Evolutionary conservation across 176 grass and related monocot species (phyloP).

Genomic region (Thalia dealbata): DNA sequence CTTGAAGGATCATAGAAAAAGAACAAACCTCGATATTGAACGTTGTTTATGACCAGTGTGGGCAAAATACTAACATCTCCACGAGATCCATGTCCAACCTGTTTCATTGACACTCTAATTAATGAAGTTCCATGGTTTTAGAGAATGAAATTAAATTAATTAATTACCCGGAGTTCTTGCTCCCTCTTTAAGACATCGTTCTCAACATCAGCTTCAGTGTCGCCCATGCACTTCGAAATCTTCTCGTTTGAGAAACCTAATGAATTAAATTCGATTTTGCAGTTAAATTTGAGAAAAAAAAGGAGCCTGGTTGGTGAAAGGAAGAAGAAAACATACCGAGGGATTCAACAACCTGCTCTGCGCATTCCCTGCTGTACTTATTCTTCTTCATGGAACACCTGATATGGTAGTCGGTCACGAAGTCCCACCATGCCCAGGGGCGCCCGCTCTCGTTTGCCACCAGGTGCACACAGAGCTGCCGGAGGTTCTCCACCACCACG

Average conservation of each 20-base stretch:
- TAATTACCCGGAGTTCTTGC: slow-evolving; percentile 7
- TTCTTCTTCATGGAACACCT: slow-evolving; percentile 81
- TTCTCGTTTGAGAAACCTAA: slow-evolving; percentile 1
- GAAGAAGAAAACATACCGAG: slow-evolving; percentile 37
- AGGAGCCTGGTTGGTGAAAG: too few relatives aligned
- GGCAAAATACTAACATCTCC: slow-evolving; percentile 80
- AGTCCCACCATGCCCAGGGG: slow-evolving; percentile 92
- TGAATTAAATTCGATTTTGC: background rate
- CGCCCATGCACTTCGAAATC: slow-evolving; percentile 5
- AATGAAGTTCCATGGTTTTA: background rate
- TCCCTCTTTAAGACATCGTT: slow-evolving; percentile 1
- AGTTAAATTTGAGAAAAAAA: too few relatives aligned
- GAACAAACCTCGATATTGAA: slow-evolving; percentile 60
- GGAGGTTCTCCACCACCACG: slow-evolving; percentile 74
- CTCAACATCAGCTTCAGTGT: slow-evolving; percentile 5
- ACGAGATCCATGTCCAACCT: slow-evolving; percentile 51
- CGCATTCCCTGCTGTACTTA: slow-evolving; percentile 75
- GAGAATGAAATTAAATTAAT: background rate
- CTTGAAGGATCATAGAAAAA: too few relatives aligned
- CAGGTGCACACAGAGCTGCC: slow-evolving; percentile 55
- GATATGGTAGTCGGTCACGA: slow-evolving; percentile 71
- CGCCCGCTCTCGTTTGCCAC: slow-evolving; percentile 59
- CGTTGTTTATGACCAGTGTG: slow-evolving; percentile 74
- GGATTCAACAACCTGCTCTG: slow-evolving; percentile 64
- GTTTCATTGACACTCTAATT: background rate